Evolutionary conservation across 495 filamentous ascomycete species (phyloP).

Genomic region (Aspergillus steynii): DNA sequence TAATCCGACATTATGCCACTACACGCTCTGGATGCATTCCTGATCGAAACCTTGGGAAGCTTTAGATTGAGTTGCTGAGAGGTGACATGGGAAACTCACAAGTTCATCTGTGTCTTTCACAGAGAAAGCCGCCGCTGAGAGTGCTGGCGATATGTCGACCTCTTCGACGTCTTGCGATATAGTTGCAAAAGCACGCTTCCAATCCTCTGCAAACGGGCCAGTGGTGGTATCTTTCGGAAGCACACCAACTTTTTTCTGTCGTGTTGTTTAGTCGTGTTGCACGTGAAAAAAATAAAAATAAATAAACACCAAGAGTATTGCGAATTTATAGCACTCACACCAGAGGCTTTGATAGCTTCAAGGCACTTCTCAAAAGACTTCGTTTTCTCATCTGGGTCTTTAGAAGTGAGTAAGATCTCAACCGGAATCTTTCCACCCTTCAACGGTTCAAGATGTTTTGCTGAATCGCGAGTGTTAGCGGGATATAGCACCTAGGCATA

Average conservation of each 20-base stretch:
- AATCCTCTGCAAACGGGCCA: slow-evolving; percentile 93
- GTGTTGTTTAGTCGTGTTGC: neutral
- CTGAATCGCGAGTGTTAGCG: slow-evolving; percentile 41
- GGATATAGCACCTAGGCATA: slow-evolving; percentile 10
- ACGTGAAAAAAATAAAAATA: neutral
- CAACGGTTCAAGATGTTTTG: slow-evolving; percentile 88
- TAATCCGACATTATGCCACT: slow-evolving; percentile 90
- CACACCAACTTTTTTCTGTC: slow-evolving; percentile 83
- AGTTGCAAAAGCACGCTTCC: slow-evolving; percentile 77
- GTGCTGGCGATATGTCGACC: slow-evolving; percentile 77
- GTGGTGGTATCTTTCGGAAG: slow-evolving; percentile 78
- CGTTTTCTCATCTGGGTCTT: slow-evolving; percentile 84
- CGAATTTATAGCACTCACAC: slow-evolving; percentile 55
- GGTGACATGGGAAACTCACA: slow-evolving; percentile 38
- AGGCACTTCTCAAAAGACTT: slow-evolving; percentile 81
- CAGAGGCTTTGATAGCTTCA: slow-evolving; percentile 81
- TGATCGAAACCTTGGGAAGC: slow-evolving; percentile 68
- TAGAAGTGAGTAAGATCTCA: slow-evolving; percentile 84
- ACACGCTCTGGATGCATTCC: slow-evolving; percentile 88
- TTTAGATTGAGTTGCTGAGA: neutral
- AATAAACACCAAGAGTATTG: neutral
- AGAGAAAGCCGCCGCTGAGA: slow-evolving; percentile 83
- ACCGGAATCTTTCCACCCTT: slow-evolving; percentile 89
- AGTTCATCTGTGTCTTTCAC: slow-evolving; percentile 95
- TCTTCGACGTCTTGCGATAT: slow-evolving; percentile 83